These are phyloP conservation scores for Oropetium thomaeum DNA, from an alignment of 176 grass and related monocot species.

Conservation along the genomic window DNA sequence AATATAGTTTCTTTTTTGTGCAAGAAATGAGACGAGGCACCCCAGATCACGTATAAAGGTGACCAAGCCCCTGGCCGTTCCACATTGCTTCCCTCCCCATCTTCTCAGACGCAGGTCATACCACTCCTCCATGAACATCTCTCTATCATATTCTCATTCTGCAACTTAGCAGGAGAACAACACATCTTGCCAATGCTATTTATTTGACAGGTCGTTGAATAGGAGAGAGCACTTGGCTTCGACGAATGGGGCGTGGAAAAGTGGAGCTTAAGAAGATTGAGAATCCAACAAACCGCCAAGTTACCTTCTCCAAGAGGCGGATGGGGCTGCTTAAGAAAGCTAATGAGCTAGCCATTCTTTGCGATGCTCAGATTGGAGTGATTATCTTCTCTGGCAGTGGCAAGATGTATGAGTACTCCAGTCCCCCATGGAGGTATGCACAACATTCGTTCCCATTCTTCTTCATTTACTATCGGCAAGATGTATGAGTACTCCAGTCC, in stretches of 20 bases:
- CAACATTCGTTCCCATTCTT: not conserved
- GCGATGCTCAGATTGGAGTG: conserved; percentile 71
- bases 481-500: too few relatives aligned
- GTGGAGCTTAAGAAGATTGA: conserved; percentile 86
- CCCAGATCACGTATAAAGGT: conserved; percentile 39
- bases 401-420: conserved; percentile 84
- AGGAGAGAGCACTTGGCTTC: conserved; percentile 18
- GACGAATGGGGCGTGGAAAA: conserved; percentile 71
- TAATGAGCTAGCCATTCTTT: conserved; percentile 65
- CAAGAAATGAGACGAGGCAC: conserved; percentile 5
- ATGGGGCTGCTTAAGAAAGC: conserved; percentile 79
- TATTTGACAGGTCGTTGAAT: conserved; percentile 9
- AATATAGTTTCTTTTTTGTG: not conserved
- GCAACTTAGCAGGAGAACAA: conserved; percentile 4
- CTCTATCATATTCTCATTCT: not conserved
- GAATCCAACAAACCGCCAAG: conserved; percentile 66
- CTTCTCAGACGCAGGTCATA: conserved; percentile 31
- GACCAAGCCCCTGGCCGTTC: not conserved
- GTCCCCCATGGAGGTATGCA: conserved; percentile 57
- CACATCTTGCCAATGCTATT: not conserved
- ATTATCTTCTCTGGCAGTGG: conserved; percentile 66
- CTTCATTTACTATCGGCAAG: too few relatives aligned
- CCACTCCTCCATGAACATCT: not conserved
- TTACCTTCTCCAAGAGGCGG: conserved; percentile 87
- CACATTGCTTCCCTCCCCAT: not conserved